Percentiles rank a stretch among this genome's conserved stretches.
Evolutionary conservation across 768 basidiomycete species (phyloP).

Genomic region (Russula olivacea): DNA sequence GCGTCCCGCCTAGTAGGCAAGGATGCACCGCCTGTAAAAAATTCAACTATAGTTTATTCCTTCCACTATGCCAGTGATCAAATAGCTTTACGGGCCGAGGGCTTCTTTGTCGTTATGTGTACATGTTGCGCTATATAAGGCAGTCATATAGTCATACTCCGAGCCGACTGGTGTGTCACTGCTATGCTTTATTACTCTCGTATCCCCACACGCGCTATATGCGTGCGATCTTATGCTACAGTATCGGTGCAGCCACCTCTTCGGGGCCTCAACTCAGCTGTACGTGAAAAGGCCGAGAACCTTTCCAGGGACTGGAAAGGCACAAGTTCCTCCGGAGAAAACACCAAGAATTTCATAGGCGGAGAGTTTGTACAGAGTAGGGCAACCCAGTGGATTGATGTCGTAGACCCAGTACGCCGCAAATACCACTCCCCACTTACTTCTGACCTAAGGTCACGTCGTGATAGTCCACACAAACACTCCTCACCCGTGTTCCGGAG

Average conservation of each 20-base stretch:
- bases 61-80: too few relatives aligned
- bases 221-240: conserved; percentile 29
- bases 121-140: background rate
- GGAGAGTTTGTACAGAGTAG: conserved; percentile 86
- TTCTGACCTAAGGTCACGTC: background rate
- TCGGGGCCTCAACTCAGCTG: conserved; percentile 47
- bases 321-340: conserved; percentile 77
- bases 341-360: conserved; percentile 87
- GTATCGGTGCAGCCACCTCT: conserved; percentile 30
- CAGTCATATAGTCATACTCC: background rate
- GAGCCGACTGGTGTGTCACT: background rate
- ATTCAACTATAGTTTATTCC: too few relatives aligned
- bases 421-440: background rate
- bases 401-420: conserved; percentile 76
- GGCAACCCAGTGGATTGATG: conserved; percentile 73
- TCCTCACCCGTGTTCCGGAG: conserved; percentile 87
- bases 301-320: conserved; percentile 80
- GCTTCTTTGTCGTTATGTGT: background rate
- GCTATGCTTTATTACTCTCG: conserved; percentile 3
- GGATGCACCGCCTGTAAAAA: too few relatives aligned
- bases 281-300: conserved; percentile 58
- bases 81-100: background rate
- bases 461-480: conserved; percentile 76
- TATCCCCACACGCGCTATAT: conserved; percentile 13
- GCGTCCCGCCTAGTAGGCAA: too few relatives aligned